Evolutionary conservation across 2,329 filamentous ascomycete species (phyloP).

Genomic region (Stachybotrys chartarum): DNA sequence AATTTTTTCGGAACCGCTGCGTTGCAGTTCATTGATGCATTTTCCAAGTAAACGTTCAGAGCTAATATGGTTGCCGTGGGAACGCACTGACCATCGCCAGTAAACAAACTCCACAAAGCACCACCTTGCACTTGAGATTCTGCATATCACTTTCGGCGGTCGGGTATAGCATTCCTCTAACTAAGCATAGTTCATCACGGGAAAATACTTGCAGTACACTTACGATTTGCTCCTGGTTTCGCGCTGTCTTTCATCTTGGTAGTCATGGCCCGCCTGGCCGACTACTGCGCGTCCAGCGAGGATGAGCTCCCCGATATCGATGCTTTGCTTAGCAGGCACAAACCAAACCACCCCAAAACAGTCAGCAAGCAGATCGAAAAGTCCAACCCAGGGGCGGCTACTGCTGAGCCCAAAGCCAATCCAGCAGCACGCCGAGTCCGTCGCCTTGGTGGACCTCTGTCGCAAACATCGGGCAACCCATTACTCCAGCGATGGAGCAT

Average conservation of each 20-base stretch:
- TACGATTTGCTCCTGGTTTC: too few species aligned
- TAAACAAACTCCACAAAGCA: too few species aligned
- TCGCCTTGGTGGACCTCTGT: slow-evolving; percentile 15
- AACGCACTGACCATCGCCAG: too few species aligned
- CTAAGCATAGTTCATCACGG: too few species aligned
- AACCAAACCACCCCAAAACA: neutral
- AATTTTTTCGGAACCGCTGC: too few species aligned
- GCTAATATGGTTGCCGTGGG: too few species aligned
- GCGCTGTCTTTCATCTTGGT: neutral
- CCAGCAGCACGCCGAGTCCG: slow-evolving; percentile 21
- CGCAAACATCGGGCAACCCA: slow-evolving; percentile 15
- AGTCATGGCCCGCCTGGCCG: slow-evolving; percentile 20
- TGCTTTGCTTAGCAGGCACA: slow-evolving; percentile 15
- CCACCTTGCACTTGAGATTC: too few species aligned
- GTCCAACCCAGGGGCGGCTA: slow-evolving; percentile 9
- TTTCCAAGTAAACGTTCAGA: too few species aligned
- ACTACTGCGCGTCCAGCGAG: slow-evolving; percentile 24
- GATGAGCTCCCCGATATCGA: slow-evolving; percentile 35
- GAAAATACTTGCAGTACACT: too few species aligned
- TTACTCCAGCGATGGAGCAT: slow-evolving; percentile 24
- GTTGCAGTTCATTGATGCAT: too few species aligned
- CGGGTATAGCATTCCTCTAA: too few species aligned
- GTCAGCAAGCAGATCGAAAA: slow-evolving; percentile 6
- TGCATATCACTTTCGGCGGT: too few species aligned
- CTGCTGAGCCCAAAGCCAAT: slow-evolving; percentile 15